Base-by-base conservation (phyloP, 2,329 filamentous ascomycete genomes). In the Chalaropsis thielavioides region DNA sequence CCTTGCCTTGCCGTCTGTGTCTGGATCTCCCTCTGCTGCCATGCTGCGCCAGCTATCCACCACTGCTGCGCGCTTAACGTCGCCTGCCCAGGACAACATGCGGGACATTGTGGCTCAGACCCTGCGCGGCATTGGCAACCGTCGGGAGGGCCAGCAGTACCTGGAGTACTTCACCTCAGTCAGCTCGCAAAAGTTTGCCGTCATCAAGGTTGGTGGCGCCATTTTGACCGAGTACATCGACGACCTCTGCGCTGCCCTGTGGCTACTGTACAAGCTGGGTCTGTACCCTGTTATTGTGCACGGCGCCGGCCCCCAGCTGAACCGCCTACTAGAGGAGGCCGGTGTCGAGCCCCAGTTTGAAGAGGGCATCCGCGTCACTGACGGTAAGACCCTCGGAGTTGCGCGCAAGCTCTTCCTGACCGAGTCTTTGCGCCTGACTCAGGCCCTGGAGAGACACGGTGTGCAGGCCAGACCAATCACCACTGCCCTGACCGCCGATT, bases 131-230 rank as follows among this genome's bases (percentile, higher is more conserved):
- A 95, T 97, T 74, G 92, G 91, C 68, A 96, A 91, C 68, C 95
- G 95, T 82, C 83, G 92, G 68, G 92, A 99, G 79, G 90, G 95
- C 69, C 90, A 96, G 79, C 92, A 97, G 76, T 97, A 97, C 76
- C 86, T 97, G 67, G 94, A 92, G 70, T 91, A 97, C 75, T 99
- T 99, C 81, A 94, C 88, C 70, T 96, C 92, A 41, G 92, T 96
- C 68, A 94, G 91, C 56, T 95, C 91, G 43, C 92, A 97, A 78
- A 91, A 95, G 73, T 99, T 97, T 75, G 92, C 92, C 70, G 92
- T 99, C 61, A 95, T 99, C 77, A 99, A 99, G 80, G 92, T 97
- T 65, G 94, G 92, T 68, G 94, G 92, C 68, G 94, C 92, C 68
- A 96, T 97, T 72, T 83, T 99, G 72, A 95, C 90, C 67, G 92